Base-by-base conservation (phyloP, 352 stramenopile species). In the Albugo candida region DNA sequence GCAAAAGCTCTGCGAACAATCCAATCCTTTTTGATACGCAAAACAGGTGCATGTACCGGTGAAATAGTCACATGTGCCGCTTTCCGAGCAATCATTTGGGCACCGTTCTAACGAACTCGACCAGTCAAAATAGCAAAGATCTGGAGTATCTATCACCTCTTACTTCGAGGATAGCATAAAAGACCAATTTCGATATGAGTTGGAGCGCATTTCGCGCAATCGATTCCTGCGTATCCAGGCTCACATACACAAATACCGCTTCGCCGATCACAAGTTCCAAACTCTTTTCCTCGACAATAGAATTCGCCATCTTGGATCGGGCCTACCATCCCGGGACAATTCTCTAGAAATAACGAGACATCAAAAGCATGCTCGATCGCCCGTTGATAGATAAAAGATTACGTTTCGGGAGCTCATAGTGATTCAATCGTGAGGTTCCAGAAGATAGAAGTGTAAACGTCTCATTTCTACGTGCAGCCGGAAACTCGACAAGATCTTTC, bases 191-290 rank as follows among this genome's bases (percentile, higher is more conserved):
- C 59, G 60, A 89, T 95, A 60, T 95, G 89, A 13, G 81, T 83
- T 1, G 84, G 66, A 43, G 70, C 77, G 54, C 92, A 97, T 17
- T 60, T 45, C 2, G 70, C 80, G 55, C 91, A 97, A 43, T 88
- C 79, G 2, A 92, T 49, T 1, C 92, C 92, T 20, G 76, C 79
- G 63, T 97, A 97, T 2, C 92, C 92, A 36, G 82, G 60, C 48
- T 95, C 96, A 57, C 92, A 97, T 27, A 93, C 88, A 53, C 92
- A 97, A 1, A 87, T 72, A 0, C 92, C 89, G 31, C 60, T 95
- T 38, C 84, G 76, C 27, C 83, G 74, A 61, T 98, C 92, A 59
- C 92, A 98, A 58, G 94, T 96, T 19, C 92, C 92, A 56, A 92
- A 93, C 47, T 93, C 73, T 42, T 83, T 78, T 16, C 77, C 70